These are phyloP conservation scores for Euclidium syriacum DNA, from an alignment of 345 rosid genomes.

Conservation along the genomic window DNA sequence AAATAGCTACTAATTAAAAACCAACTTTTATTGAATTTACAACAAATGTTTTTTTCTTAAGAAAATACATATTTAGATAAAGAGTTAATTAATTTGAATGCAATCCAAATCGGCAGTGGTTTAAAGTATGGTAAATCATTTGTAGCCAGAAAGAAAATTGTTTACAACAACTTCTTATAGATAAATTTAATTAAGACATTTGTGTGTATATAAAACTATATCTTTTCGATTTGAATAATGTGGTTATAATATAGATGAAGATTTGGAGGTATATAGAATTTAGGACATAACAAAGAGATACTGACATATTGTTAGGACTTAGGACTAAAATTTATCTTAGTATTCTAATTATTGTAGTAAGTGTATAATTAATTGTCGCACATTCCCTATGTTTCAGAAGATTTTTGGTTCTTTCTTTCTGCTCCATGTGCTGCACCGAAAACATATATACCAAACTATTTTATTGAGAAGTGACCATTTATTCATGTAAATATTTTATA, in stretches of 20 bases:
- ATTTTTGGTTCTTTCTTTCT: slow-evolving; percentile 27
- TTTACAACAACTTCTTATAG: too few species aligned
- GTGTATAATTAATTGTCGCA: slow-evolving; percentile 16
- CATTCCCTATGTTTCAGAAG: slow-evolving; percentile 33
- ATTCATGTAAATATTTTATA: neutral
- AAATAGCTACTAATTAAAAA: too few species aligned
- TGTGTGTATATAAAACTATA: neutral
- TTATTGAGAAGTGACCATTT: neutral
- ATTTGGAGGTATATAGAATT: slow-evolving; percentile 17
- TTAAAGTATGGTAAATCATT: too few species aligned
- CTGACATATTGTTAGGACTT: slow-evolving; percentile 4
- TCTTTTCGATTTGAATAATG: neutral
- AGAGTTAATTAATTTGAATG: too few species aligned
- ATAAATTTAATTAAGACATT: too few species aligned
- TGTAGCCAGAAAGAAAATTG: too few species aligned
- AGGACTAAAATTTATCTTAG: slow-evolving; percentile 10
- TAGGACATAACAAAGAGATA: slow-evolving; percentile 23
- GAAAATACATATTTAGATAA: too few species aligned
- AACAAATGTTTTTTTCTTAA: too few species aligned
- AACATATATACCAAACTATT: neutral
- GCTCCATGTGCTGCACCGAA: slow-evolving; percentile 32
- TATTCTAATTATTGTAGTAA: slow-evolving; percentile 8
- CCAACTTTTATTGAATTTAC: too few species aligned
- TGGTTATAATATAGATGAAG: neutral
- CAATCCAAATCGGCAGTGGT: too few species aligned